A percentile compares a stretch with the other conserved stretches of the same genome.
phyloP scores from a whole-genome alignment of 768 basidiomycete species.

The Suillus subalutaceus region DNA sequence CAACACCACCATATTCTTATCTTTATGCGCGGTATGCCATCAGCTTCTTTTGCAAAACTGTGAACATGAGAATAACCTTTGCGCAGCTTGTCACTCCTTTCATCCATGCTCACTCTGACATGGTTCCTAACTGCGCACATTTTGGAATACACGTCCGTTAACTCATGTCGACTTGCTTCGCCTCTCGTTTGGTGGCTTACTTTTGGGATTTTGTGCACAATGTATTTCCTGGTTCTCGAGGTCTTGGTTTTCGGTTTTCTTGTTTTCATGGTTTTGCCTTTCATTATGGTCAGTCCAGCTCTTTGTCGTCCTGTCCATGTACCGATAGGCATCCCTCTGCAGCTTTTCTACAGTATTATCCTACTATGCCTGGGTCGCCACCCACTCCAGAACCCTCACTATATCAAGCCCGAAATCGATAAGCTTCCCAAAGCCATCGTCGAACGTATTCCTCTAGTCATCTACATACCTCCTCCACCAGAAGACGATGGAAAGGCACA shows the following conservation, averaged over 20 bases:
- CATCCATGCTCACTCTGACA: slow-evolving; percentile 69
- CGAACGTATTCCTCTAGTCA: slow-evolving; percentile 79
- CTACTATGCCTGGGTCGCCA: slow-evolving; percentile 80
- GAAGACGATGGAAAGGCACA: slow-evolving; percentile 37
- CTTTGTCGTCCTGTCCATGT: neutral
- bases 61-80: neutral
- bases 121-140: slow-evolving; percentile 88
- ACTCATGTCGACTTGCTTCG: slow-evolving; percentile 70
- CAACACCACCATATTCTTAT: slow-evolving; percentile 26
- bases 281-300: slow-evolving; percentile 65
- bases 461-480: slow-evolving; percentile 84
- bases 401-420: slow-evolving; percentile 78
- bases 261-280: slow-evolving; percentile 78
- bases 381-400: slow-evolving; percentile 71
- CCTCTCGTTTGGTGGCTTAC: slow-evolving; percentile 89
- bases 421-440: slow-evolving; percentile 73
- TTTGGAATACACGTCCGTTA: slow-evolving; percentile 73
- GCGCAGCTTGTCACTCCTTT: slow-evolving; percentile 60
- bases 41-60: slow-evolving; percentile 1
- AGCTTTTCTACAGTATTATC: slow-evolving; percentile 80
- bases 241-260: slow-evolving; percentile 75
- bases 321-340: slow-evolving; percentile 13
- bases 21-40: slow-evolving; percentile 31
- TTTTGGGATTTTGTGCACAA: slow-evolving; percentile 77
- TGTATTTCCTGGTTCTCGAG: slow-evolving; percentile 76